These are phyloP conservation scores for Quercus mongolica DNA, from an alignment of 306 rosid species.

Conservation along the genomic window DNA sequence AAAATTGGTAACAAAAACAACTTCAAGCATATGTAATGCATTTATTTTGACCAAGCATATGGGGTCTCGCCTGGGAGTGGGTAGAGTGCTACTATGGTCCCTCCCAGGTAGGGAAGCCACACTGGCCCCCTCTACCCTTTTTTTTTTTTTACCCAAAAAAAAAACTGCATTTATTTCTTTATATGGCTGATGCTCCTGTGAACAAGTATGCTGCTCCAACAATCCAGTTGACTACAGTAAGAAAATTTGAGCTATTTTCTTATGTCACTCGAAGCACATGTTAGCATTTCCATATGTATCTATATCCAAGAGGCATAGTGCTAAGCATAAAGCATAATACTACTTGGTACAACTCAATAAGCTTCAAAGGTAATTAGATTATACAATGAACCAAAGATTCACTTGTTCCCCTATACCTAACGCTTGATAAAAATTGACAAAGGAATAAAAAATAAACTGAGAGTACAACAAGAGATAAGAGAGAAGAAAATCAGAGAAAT, in stretches of 20 bases:
- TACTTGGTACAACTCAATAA: neutral
- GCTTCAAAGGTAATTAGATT: neutral
- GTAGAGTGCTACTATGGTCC: too few relatives aligned
- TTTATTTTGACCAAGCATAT: neutral
- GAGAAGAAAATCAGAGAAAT: too few relatives aligned
- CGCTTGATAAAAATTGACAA: too few relatives aligned
- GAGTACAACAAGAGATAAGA: too few relatives aligned
- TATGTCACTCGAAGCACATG: neutral
- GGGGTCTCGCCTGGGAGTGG: too few relatives aligned
- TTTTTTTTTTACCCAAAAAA: too few relatives aligned
- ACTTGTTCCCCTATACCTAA: neutral
- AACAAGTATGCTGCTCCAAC: conserved; percentile 1
- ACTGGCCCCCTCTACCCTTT: too few relatives aligned
- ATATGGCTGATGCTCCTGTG: conserved; percentile 13
- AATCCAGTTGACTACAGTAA: neutral
- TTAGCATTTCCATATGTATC: neutral
- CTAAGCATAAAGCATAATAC: neutral
- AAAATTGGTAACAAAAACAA: conserved; percentile 7
- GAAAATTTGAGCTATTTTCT: conserved; percentile 1
- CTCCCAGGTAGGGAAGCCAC: too few relatives aligned
- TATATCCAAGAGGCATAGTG: neutral
- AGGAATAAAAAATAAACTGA: too few relatives aligned
- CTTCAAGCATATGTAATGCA: neutral
- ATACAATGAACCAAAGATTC: neutral
- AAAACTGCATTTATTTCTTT: neutral